phyloP scores from a whole-genome alignment of 768 basidiomycete species.

The Amanita muscaria region DNA sequence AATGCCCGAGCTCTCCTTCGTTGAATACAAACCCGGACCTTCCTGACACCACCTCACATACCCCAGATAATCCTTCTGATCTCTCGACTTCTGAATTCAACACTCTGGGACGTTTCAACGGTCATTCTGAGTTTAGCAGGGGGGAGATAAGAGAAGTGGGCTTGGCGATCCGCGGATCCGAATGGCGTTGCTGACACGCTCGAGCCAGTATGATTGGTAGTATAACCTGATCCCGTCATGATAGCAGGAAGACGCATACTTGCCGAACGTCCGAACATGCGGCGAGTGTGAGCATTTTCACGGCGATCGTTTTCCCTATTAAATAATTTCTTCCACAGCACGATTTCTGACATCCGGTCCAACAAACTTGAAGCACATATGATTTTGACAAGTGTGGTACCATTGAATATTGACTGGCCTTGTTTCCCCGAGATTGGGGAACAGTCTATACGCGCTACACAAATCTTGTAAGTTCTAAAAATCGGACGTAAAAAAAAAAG shows the following conservation, averaged over 20 bases:
- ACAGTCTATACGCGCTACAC: background rate
- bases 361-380: conserved; percentile 8
- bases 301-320: background rate
- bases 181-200: conserved; percentile 5
- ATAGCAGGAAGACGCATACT: conserved; percentile 4
- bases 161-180: background rate
- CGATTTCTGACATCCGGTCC: conserved; percentile 3
- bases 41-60: too few species aligned
- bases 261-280: conserved; percentile 1
- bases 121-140: background rate
- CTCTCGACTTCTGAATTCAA: too few species aligned
- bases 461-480: conserved; percentile 1
- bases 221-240: conserved; percentile 1
- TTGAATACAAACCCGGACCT: too few species aligned
- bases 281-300: background rate
- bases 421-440: conserved; percentile 10
- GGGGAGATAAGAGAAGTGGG: background rate
- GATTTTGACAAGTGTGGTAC: conserved; percentile 10
- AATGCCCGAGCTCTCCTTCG: too few species aligned
- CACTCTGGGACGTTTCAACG: conserved; percentile 1
- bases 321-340: conserved; percentile 1
- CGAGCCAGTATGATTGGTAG: conserved; percentile 4
- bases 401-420: conserved; percentile 11
- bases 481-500: background rate
- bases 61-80: too few species aligned